A percentile compares a stretch with the other conserved stretches of the same genome.
Evolutionary conservation across 345 rosid species (phyloP).

Genomic region (Fremontodendron californicum): DNA sequence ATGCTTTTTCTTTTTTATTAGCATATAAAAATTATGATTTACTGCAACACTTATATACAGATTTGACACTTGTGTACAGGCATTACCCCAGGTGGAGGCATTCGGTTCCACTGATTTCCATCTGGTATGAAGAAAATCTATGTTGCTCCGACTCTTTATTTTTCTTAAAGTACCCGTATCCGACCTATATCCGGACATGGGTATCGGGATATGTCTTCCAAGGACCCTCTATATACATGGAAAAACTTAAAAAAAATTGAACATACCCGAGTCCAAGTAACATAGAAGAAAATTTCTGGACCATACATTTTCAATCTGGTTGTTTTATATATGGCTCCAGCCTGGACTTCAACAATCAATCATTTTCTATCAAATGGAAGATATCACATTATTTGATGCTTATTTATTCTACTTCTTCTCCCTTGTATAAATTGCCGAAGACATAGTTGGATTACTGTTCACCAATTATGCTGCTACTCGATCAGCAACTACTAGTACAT

Average conservation of each 20-base stretch:
- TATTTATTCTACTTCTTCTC: background rate
- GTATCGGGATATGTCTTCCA: too few species aligned
- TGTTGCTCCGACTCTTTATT: too few species aligned
- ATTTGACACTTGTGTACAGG: slow-evolving; percentile 34
- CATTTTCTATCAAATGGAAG: background rate
- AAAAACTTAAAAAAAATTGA: too few species aligned
- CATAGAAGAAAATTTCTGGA: slow-evolving; percentile 5
- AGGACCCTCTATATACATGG: too few species aligned
- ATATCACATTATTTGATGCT: background rate
- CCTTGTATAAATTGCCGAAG: background rate
- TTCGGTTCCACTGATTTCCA: slow-evolving; percentile 57
- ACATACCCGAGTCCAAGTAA: too few species aligned
- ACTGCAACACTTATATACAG: background rate
- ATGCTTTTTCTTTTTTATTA: background rate
- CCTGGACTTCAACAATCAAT: background rate
- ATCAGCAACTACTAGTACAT: background rate
- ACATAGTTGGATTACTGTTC: background rate
- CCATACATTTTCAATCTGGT: background rate
- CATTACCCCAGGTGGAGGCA: slow-evolving; percentile 66
- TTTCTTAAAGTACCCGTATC: too few species aligned
- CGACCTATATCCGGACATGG: too few species aligned
- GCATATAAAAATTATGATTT: background rate
- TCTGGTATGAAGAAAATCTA: slow-evolving; percentile 62
- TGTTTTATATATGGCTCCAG: background rate
- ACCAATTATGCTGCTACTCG: background rate